A percentile compares a stretch with the other conserved stretches of the same genome.
Conservation (phyloP, 495 filamentous ascomycete species). For the Aspergillus funiculosus region DNA sequence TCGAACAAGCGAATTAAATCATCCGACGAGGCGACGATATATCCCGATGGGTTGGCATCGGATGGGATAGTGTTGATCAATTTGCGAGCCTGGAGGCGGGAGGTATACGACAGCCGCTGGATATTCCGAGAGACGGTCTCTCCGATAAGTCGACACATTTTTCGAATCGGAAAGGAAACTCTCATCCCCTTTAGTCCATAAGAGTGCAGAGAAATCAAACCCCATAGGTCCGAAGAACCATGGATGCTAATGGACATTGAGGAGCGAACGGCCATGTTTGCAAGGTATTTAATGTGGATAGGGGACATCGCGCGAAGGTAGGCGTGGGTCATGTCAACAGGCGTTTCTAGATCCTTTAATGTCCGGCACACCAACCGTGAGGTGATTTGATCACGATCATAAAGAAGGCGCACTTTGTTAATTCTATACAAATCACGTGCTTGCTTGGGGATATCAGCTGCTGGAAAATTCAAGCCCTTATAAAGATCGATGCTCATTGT, state of each 20-base stretch:
- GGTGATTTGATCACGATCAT: slow-evolving; percentile 38
- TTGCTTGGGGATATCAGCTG: slow-evolving; percentile 81
- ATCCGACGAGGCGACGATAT: slow-evolving; percentile 87
- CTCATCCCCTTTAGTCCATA: slow-evolving; percentile 82
- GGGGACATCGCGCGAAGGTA: slow-evolving; percentile 85
- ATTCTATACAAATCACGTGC: slow-evolving; percentile 74
- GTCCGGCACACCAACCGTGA: slow-evolving; percentile 79
- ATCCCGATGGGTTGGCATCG: slow-evolving; percentile 78
- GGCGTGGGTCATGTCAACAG: slow-evolving; percentile 78
- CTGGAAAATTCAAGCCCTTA: slow-evolving; percentile 86
- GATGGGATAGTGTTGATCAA: slow-evolving; percentile 56
- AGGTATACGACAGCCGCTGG: slow-evolving; percentile 81
- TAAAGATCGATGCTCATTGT: slow-evolving; percentile 77
- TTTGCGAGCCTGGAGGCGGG: slow-evolving; percentile 58
- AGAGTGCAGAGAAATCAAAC: slow-evolving; percentile 80
- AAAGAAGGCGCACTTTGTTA: slow-evolving; percentile 42
- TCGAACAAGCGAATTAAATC: slow-evolving; percentile 82
- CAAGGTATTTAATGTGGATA: slow-evolving; percentile 82
- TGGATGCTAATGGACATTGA: slow-evolving; percentile 96
- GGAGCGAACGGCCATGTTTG: slow-evolving; percentile 83
- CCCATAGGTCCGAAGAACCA: slow-evolving; percentile 81
- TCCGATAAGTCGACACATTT: slow-evolving; percentile 89
- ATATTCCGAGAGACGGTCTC: slow-evolving; percentile 86
- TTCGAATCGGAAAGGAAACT: slow-evolving; percentile 84
- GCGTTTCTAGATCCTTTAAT: slow-evolving; percentile 64